Base-by-base conservation (phyloP, 371 early-diverging fungal species). In the Rhizopus microsporus region DNA sequence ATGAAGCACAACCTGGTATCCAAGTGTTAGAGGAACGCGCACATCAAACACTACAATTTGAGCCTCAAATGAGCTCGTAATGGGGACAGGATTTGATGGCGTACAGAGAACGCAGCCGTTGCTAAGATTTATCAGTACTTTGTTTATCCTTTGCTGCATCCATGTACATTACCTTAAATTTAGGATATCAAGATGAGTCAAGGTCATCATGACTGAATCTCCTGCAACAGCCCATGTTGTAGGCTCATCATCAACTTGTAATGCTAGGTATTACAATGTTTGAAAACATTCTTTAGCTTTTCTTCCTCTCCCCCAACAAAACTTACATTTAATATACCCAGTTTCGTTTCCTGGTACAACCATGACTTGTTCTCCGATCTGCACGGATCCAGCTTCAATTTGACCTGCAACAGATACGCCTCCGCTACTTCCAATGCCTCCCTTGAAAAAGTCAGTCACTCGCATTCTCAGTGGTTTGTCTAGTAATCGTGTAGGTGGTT, bases 1-100 rank as follows among this genome's bases (percentile, higher is more conserved):
- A 69, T 96, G 93, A 51, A 96, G 71, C 12, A 93, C 82, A 37
- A 88, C 86, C 5, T 92, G 90, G 55, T 86, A 92, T 17, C 98
- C 98, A n/a, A 85, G 85, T 9, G 97, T 98, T 30, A 98, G 85
- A 0, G 96, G 96, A 29, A 91, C 82, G 43, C 81, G 83, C 37
- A 92, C 77, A 57, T 98, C 96, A 82, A 97, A 95, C 7, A 95
- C 92, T 6, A 95, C 89, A 47, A 98, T 90, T 65, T 91, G 91
- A 6, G 93, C 95, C 9, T 81, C 80, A 62, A 98, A 89, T 16
- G 82, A 69, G 7, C 78, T 79, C 13, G 91, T 84, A 0, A 91
- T 82, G 8, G 90, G 89, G 3, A 97, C 82, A 7, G 91, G 91
- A 2, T 62, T 42, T 4, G 65, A 63, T 3, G 84, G 78, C 16